These are phyloP conservation scores for Pinguiococcus pyrenoidosus DNA, from an alignment of 108 stramenopile species.

Conservation along the genomic window DNA sequence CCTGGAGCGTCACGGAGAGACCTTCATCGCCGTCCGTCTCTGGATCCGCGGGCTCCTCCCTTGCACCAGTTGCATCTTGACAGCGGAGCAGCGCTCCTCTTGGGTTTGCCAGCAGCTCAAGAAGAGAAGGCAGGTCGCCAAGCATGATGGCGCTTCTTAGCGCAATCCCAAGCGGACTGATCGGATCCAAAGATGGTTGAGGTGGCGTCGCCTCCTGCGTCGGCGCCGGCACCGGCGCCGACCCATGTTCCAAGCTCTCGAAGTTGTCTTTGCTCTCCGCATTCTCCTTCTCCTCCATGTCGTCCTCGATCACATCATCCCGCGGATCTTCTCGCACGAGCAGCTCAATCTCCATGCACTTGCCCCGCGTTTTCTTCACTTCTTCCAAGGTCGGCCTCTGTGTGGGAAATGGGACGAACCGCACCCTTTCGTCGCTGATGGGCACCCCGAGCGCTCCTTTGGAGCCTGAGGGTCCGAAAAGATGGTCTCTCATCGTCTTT, in stretches of 20 bases:
- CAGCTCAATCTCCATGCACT: not conserved
- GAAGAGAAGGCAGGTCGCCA: too few relatives aligned
- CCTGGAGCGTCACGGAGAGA: constrained; percentile 20
- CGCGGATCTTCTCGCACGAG: not conserved
- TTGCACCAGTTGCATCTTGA: not conserved
- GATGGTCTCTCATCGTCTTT: constrained; percentile 40
- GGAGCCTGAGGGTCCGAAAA: constrained; percentile 11
- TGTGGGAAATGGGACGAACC: constrained; percentile 58
- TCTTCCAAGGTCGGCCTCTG: constrained; percentile 54
- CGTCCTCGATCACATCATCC: not conserved
- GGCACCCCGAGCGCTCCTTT: constrained; percentile 10
- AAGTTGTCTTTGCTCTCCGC: not conserved
- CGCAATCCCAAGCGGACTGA: too few relatives aligned
- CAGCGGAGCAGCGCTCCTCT: constrained; percentile 6
- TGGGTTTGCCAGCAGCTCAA: not conserved
- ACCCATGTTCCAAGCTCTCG: too few relatives aligned
- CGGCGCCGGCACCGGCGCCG: too few relatives aligned
- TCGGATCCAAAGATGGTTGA: too few relatives aligned
- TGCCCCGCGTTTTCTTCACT: not conserved
- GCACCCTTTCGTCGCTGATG: constrained; percentile 36
- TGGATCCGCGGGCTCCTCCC: constrained; percentile 36
- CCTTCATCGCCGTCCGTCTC: constrained; percentile 44
- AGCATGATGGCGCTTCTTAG: too few relatives aligned
- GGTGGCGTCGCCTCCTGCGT: too few relatives aligned
- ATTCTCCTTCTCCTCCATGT: not conserved